Evolutionary conservation across 2,329 filamentous ascomycete species (phyloP).

Genomic region (Gaeumannomyces sp.): DNA sequence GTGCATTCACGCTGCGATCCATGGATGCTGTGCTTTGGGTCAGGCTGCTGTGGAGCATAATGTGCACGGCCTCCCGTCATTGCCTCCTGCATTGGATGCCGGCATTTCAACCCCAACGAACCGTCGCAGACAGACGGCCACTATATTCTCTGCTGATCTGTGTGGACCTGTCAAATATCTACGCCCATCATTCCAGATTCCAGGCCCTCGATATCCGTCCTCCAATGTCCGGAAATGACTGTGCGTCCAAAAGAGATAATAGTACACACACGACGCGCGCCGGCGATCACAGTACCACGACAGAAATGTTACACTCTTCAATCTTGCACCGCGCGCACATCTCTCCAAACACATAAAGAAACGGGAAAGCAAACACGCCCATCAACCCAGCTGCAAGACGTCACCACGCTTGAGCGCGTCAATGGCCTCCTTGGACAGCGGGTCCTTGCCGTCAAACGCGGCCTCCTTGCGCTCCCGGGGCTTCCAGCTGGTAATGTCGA

Average conservation of each 20-base stretch:
- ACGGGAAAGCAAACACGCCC: background rate
- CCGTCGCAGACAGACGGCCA: no score
- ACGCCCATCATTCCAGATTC: background rate
- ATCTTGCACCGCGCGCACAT: no score
- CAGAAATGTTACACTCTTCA: no score
- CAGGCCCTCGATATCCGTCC: no score
- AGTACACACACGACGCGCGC: background rate
- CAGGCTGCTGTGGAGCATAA: background rate
- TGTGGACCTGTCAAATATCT: no score
- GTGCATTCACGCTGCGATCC: no score
- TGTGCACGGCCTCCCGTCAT: background rate
- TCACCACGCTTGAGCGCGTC: slow-evolving; percentile 31
- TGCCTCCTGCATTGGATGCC: no score
- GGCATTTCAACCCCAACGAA: no score
- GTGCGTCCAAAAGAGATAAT: background rate
- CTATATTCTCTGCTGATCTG: no score
- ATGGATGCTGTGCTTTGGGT: background rate
- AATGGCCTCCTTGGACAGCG: slow-evolving; percentile 25
- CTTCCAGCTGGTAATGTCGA: slow-evolving; percentile 31
- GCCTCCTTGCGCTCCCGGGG: slow-evolving; percentile 25
- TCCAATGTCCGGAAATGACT: background rate
- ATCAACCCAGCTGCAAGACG: background rate
- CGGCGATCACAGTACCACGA: no score
- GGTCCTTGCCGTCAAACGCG: slow-evolving; percentile 29
- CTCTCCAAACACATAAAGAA: background rate